These are phyloP conservation scores for Mariannaea sp. DNA, from an alignment of 2,329 filamentous ascomycete genomes.

Conservation along the genomic window DNA sequence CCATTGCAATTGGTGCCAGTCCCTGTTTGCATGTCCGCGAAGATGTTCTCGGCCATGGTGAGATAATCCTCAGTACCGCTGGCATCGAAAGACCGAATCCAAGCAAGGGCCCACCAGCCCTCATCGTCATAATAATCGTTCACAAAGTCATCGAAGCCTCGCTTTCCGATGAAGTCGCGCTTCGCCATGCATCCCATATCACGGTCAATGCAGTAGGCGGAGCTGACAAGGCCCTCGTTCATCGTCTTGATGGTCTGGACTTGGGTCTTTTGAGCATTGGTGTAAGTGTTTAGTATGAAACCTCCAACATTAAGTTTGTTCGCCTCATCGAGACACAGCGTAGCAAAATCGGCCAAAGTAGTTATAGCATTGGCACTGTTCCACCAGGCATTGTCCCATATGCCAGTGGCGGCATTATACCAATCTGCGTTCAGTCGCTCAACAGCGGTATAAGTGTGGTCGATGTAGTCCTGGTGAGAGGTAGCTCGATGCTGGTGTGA, in stretches of 20 bases:
- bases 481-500: constrained; percentile 27
- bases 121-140: constrained; percentile 65
- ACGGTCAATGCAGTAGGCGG: constrained; percentile 44
- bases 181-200: constrained; percentile 40
- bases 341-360: constrained; percentile 60
- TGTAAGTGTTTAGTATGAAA: constrained; percentile 52
- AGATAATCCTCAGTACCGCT: constrained; percentile 59
- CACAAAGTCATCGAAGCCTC: constrained; percentile 48
- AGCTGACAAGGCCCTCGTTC: constrained; percentile 44
- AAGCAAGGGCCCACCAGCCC: constrained; percentile 67
- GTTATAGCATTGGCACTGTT: constrained; percentile 72
- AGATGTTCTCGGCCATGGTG: constrained; percentile 56
- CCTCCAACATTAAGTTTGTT: constrained; percentile 46
- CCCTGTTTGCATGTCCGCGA: constrained; percentile 60
- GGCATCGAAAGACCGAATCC: constrained; percentile 61
- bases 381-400: constrained; percentile 75
- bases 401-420: constrained; percentile 64
- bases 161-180: constrained; percentile 42
- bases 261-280: constrained; percentile 48
- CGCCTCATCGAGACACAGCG: constrained; percentile 41
- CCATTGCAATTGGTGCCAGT: constrained; percentile 55
- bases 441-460: constrained; percentile 42
- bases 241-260: constrained; percentile 48
- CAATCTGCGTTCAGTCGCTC: constrained; percentile 58
- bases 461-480: constrained; percentile 39